Conservation (phyloP, 352 stramenopile genomes). For the Phytophthora megakarya region DNA sequence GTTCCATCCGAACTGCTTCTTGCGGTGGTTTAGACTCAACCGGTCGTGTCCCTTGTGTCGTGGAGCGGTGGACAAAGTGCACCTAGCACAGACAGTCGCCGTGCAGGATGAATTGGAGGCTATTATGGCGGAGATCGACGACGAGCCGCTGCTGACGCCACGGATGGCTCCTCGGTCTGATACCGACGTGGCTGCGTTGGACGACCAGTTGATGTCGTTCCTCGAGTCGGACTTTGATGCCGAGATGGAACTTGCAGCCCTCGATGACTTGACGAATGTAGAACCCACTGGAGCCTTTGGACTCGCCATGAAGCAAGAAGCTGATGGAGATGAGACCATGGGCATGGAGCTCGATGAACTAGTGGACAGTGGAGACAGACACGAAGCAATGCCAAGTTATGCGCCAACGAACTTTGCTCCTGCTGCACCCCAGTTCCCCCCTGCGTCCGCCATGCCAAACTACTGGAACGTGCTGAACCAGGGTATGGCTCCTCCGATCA, state of each 20-base stretch:
- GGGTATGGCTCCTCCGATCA: slow-evolving; percentile 41
- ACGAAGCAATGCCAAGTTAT: slow-evolving; percentile 12
- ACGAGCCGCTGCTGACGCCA: slow-evolving; percentile 41
- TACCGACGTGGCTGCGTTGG: slow-evolving; percentile 31
- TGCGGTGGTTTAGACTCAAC: slow-evolving; percentile 80
- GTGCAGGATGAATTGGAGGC: slow-evolving; percentile 76
- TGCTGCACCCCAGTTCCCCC: slow-evolving; percentile 45
- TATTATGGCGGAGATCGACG: slow-evolving; percentile 77
- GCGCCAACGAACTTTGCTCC: slow-evolving; percentile 23
- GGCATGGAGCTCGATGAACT: slow-evolving; percentile 43
- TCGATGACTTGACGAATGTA: slow-evolving; percentile 50
- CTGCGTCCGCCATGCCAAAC: slow-evolving; percentile 78
- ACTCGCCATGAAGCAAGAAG: slow-evolving; percentile 17
- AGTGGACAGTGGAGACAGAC: slow-evolving; percentile 21
- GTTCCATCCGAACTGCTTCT: slow-evolving; percentile 81
- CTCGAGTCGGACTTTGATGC: slow-evolving; percentile 58
- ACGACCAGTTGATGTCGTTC: slow-evolving; percentile 58
- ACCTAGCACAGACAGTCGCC: slow-evolving; percentile 49
- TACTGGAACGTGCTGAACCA: slow-evolving; percentile 90
- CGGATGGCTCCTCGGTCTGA: neutral
- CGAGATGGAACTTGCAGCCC: slow-evolving; percentile 69
- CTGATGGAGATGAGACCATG: slow-evolving; percentile 39
- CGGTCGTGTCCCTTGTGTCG: slow-evolving; percentile 78
- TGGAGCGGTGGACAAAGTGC: slow-evolving; percentile 59
- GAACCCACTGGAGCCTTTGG: slow-evolving; percentile 3